Percentiles rank a stretch among this genome's conserved stretches.
Evolutionary conservation across 768 basidiomycete genomes (phyloP).

Genomic region (Boletus insuetus): DNA sequence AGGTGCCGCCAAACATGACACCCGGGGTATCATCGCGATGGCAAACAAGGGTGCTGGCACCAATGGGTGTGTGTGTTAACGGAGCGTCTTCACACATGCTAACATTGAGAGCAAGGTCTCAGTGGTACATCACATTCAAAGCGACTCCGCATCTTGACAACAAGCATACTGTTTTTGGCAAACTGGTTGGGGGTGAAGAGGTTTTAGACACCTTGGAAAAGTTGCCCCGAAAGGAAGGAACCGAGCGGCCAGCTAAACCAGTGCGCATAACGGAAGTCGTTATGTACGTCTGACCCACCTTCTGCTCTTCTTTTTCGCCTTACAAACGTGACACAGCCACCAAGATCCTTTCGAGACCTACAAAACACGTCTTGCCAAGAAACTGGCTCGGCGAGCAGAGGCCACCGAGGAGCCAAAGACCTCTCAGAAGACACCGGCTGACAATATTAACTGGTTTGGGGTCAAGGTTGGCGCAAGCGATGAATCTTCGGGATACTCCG

Average conservation of each 20-base stretch:
- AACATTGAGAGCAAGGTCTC: conserved; percentile 54
- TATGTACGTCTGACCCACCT: conserved; percentile 54
- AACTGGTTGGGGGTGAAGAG: conserved; percentile 93
- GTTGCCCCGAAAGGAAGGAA: conserved; percentile 75
- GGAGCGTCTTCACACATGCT: neutral
- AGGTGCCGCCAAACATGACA: conserved; percentile 84
- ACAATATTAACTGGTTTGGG: conserved; percentile 85
- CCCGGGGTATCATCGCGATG: conserved; percentile 87
- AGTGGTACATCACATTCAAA: conserved; percentile 92
- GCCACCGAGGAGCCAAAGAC: conserved; percentile 30
- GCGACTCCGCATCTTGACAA: conserved; percentile 82
- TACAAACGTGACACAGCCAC: conserved; percentile 47
- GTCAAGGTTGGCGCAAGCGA: conserved; percentile 65
- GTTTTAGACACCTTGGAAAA: conserved; percentile 83
- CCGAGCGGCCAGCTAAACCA: conserved; percentile 82
- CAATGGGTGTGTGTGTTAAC: conserved; percentile 57
- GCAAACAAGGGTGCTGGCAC: conserved; percentile 92
- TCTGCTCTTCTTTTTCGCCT: neutral
- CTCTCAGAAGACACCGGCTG: conserved; percentile 56
- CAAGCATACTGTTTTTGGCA: conserved; percentile 96
- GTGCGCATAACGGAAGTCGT: conserved; percentile 83
- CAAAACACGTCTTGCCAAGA: conserved; percentile 77
- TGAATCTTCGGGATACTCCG: conserved; percentile 28
- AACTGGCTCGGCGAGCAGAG: conserved; percentile 48
- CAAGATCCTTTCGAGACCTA: conserved; percentile 97